Evolutionary conservation across 768 basidiomycete species (phyloP), one percentile per base, ranked within the genome.

Genomic region (Cystobasidium ongulense): DNA sequence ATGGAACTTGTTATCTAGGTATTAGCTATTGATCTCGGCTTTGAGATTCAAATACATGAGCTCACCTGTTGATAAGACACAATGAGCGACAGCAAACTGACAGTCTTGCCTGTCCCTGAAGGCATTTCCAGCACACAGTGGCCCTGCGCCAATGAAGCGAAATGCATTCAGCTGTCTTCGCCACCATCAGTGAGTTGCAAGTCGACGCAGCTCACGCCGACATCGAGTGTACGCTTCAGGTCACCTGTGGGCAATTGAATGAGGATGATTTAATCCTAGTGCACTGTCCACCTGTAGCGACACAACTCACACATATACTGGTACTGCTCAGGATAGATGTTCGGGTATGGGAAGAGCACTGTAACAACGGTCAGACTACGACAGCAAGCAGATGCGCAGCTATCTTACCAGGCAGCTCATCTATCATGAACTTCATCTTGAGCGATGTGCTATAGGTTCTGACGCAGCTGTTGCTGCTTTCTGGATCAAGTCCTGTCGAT

Each of bases 51-150:
- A 39, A 63, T 23, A 29, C 31, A 36, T 0, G 23, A n/a, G 67
- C 82, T 74, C 74, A 90, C 95, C 84, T 96, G 93, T 82, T 98
- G 95, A 80, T 98, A 99, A 17, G 95, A 96, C 41, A 99, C 90
- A 82, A 99, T 99, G 71, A 99, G 82, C 1, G 91, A 93, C 21
- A 99, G 84, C 10, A 99, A 84, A 13, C 93, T 97, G 29, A 99
- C 96, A 0, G 96, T 99, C 84, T 99, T 99, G 27, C 96, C 96
- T 25, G 96, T 99, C 18, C 96, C 96, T 13, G 96, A 98, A 75
- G 96, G 96, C 96, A 99, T 99, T 84, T 99, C 96, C 41, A 99
- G 86, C n/a, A 98, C 92, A 81, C 96, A 97, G 78, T 99, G 96
- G 63, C 96, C 96, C 93, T 98, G 46, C 68, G 53, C 27, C 46